These are phyloP conservation scores for Sarcomyxa edulis DNA, from an alignment of 768 basidiomycete genomes.

Conservation along the genomic window DNA sequence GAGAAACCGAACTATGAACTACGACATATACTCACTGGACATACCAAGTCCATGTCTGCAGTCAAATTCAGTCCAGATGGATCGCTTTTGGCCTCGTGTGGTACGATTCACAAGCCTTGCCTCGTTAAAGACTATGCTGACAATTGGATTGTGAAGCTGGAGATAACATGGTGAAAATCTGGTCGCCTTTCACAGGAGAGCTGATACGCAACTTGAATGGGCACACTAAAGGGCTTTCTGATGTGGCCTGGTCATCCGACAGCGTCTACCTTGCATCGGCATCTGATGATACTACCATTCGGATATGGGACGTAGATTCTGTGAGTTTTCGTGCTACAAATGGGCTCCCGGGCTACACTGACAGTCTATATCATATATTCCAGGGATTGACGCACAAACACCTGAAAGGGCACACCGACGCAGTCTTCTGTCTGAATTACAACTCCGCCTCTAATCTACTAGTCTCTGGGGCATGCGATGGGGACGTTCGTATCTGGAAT, in stretches of 20 bases:
- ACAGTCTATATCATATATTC: constrained; percentile 7
- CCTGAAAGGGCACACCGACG: constrained; percentile 79
- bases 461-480: constrained; percentile 91
- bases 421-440: constrained; percentile 91
- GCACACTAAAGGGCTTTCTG: constrained; percentile 81
- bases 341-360: neutral
- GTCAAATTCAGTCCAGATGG: constrained; percentile 93
- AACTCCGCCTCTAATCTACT: constrained; percentile 83
- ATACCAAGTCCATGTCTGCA: constrained; percentile 79
- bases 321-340: constrained; percentile 50
- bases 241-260: constrained; percentile 86
- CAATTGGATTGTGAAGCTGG: constrained; percentile 41
- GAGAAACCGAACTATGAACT: constrained; percentile 67
- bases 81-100: constrained; percentile 77
- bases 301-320: constrained; percentile 84
- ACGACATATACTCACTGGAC: constrained; percentile 64
- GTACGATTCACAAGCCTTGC: constrained; percentile 37
- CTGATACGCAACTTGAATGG: constrained; percentile 70
- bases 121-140: constrained; percentile 7
- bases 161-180: constrained; percentile 75
- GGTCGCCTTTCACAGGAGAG: constrained; percentile 77
- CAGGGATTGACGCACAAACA: constrained; percentile 69
- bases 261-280: constrained; percentile 82
- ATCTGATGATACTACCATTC: constrained; percentile 86
- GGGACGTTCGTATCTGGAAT: constrained; percentile 92